Evolutionary conservation across 2,329 filamentous ascomycete genomes (phyloP).

Genomic region (Colletotrichum acutatum): DNA sequence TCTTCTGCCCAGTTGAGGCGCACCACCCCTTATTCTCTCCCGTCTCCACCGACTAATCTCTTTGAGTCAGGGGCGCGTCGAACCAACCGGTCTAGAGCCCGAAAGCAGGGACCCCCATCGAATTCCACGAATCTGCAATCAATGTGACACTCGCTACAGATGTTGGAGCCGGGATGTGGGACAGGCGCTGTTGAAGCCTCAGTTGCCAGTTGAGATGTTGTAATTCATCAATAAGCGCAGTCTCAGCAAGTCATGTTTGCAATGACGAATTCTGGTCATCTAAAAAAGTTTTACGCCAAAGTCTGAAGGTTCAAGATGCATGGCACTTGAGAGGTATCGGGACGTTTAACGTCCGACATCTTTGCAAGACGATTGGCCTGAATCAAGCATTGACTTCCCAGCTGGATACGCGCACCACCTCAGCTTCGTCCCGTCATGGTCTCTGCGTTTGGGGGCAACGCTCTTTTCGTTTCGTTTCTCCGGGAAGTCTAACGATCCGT

Average conservation of each 20-base stretch:
- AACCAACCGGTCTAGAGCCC: neutral
- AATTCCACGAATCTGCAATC: slow-evolving; percentile 18
- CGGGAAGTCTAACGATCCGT: neutral
- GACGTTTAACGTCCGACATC: neutral
- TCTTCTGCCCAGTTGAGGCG: neutral
- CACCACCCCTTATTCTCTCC: slow-evolving; percentile 12
- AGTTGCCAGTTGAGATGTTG: neutral
- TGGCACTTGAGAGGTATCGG: slow-evolving; percentile 15
- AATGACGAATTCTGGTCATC: neutral
- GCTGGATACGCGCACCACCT: slow-evolving; percentile 10
- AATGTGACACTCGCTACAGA: slow-evolving; percentile 16
- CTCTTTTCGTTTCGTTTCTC: slow-evolving; percentile 16
- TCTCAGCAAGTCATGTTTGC: neutral
- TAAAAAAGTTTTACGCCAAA: slow-evolving; percentile 11
- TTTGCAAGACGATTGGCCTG: neutral
- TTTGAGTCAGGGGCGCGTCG: neutral
- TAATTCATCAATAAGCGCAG: neutral
- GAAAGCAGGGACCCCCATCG: slow-evolving; percentile 13
- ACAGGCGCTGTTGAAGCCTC: neutral
- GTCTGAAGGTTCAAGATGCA: neutral
- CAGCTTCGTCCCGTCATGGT: slow-evolving; percentile 21
- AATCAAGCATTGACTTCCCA: neutral
- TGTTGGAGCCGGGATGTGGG: slow-evolving; percentile 5
- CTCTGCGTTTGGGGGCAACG: slow-evolving; percentile 6
- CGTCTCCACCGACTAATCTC: slow-evolving; percentile 28